Evolutionary conservation across 345 rosid species (phyloP).

Genomic region (Hibiscus mutabilis): DNA sequence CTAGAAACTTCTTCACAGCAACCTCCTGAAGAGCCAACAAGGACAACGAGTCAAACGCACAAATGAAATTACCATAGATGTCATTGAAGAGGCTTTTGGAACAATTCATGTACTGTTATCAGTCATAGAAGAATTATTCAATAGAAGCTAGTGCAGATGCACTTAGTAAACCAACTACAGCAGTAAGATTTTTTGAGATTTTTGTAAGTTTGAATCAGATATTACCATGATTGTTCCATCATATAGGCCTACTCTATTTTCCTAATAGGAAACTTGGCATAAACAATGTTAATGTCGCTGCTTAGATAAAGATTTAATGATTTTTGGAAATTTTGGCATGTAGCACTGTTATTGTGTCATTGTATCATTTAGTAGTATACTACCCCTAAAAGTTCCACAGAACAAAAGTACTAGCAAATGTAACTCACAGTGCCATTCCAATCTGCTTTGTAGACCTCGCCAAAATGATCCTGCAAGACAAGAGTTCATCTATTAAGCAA

Average conservation of each 20-base stretch:
- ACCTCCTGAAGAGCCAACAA: slow-evolving; percentile 63
- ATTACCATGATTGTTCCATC: neutral
- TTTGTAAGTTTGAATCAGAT: neutral
- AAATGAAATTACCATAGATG: neutral
- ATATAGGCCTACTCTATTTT: neutral
- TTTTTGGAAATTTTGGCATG: neutral
- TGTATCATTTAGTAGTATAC: neutral
- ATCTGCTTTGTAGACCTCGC: slow-evolving; percentile 86
- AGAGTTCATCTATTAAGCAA: neutral
- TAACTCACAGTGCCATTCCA: slow-evolving; percentile 96
- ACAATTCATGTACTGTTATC: neutral
- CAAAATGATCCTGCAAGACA: slow-evolving; percentile 77
- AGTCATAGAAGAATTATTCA: neutral
- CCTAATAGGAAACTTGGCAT: neutral
- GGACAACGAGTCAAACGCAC: neutral
- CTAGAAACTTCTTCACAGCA: slow-evolving; percentile 91
- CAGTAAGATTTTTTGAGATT: neutral
- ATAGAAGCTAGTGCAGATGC: neutral
- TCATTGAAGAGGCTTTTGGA: slow-evolving; percentile 6
- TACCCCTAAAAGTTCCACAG: slow-evolving; percentile 3
- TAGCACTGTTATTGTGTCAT: neutral
- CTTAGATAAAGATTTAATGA: neutral
- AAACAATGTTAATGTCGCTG: neutral
- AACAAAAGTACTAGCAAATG: slow-evolving; percentile 2
- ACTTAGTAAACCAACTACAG: neutral